These are phyloP conservation scores for Lepraria neglecta DNA, from an alignment of 495 filamentous ascomycete species.

Conservation along the genomic window DNA sequence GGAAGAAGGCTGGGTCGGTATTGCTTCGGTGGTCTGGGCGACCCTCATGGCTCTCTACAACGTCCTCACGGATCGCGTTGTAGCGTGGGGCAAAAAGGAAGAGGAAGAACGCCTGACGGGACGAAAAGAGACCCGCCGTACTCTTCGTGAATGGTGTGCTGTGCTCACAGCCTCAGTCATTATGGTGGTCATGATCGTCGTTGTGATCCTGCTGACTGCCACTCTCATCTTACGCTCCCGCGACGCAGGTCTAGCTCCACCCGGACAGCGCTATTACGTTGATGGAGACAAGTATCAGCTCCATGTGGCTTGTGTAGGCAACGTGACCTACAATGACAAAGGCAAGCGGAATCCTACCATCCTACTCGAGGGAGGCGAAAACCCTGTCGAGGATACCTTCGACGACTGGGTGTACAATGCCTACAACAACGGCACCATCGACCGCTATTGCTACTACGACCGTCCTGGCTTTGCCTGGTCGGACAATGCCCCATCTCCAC, in stretches of 20 bases:
- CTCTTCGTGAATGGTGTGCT: slow-evolving; percentile 73
- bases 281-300: slow-evolving; percentile 76
- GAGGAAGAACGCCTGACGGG: slow-evolving; percentile 92
- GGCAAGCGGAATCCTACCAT: slow-evolving; percentile 60
- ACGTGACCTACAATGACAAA: slow-evolving; percentile 42
- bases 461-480: slow-evolving; percentile 85
- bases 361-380: slow-evolving; percentile 73
- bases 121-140: slow-evolving; percentile 76
- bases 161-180: slow-evolving; percentile 71
- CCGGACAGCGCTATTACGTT: slow-evolving; percentile 69
- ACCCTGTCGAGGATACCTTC: slow-evolving; percentile 67
- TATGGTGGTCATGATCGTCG: slow-evolving; percentile 57
- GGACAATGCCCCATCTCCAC: slow-evolving; percentile 87
- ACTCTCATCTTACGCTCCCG: slow-evolving; percentile 70
- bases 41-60: slow-evolving; percentile 57
- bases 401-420: slow-evolving; percentile 51
- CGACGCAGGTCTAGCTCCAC: slow-evolving; percentile 63
- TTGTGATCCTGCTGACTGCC: slow-evolving; percentile 64
- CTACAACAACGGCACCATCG: slow-evolving; percentile 65
- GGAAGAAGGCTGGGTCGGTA: slow-evolving; percentile 88
- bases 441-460: slow-evolving; percentile 91
- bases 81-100: slow-evolving; percentile 82
- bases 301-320: slow-evolving; percentile 78
- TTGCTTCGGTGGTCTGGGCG: slow-evolving; percentile 76
- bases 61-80: slow-evolving; percentile 58